Evolutionary conservation across 1,284 basidiomycete genomes (phyloP).

Genomic region (Ceratobasidium papillatum): DNA sequence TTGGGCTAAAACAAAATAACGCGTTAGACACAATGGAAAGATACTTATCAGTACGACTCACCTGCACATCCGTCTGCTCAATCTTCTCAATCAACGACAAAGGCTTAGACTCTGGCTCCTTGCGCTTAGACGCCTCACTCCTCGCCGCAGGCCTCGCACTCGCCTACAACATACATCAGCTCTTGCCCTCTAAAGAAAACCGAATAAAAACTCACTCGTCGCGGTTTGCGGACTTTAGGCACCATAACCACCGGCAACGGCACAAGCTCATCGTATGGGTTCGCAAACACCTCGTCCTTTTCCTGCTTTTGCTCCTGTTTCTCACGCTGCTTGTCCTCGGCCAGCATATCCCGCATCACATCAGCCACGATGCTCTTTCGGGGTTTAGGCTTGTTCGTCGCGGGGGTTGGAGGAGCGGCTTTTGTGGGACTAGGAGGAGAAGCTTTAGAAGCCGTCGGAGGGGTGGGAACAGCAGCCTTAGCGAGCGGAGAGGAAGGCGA

Average conservation of each 20-base stretch:
- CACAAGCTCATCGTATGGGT: slow-evolving; percentile 21
- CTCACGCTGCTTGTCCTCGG: slow-evolving; percentile 31
- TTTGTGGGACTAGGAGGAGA: not conserved
- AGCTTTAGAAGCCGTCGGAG: not conserved
- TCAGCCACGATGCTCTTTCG: slow-evolving; percentile 35
- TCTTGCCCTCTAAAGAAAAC: not conserved
- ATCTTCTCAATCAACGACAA: slow-evolving; percentile 36
- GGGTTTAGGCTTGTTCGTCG: slow-evolving; percentile 1
- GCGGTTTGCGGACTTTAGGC: slow-evolving; percentile 34
- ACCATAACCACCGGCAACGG: not conserved
- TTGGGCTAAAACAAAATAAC: slow-evolving; percentile 5
- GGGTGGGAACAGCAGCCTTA: not conserved
- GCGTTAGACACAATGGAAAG: not conserved
- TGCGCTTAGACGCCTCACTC: slow-evolving; percentile 10
- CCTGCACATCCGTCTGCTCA: slow-evolving; percentile 26
- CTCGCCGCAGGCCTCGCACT: slow-evolving; percentile 23
- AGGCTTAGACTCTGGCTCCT: slow-evolving; percentile 16
- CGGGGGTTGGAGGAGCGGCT: not conserved
- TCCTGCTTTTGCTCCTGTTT: slow-evolving; percentile 18
- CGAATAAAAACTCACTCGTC: slow-evolving; percentile 10
- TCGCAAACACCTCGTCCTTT: slow-evolving; percentile 24
- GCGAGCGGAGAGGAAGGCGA: slow-evolving; percentile 18
- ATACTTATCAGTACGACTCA: not conserved
- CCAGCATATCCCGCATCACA: slow-evolving; percentile 33
- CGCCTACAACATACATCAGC: slow-evolving; percentile 9